Conservation (phyloP, 1,284 basidiomycete genomes). For the Fistulina hepatica region DNA sequence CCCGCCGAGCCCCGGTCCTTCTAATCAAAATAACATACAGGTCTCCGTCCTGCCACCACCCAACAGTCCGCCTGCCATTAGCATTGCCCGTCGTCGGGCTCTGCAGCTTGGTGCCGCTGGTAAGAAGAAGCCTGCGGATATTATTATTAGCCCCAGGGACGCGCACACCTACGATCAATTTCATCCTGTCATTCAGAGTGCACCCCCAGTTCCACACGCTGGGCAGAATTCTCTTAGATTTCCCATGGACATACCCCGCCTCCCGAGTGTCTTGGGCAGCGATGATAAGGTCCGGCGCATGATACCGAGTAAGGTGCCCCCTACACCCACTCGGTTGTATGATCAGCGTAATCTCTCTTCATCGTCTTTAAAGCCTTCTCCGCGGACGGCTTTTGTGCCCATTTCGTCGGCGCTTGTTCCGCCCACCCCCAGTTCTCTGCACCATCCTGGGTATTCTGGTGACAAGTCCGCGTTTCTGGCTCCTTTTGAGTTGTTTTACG, state of each 20-base stretch:
- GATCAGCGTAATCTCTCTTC: conserved; percentile 29
- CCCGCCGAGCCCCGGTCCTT: neutral
- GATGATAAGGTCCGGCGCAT: conserved; percentile 35
- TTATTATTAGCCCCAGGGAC: conserved; percentile 60
- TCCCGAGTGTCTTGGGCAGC: conserved; percentile 41
- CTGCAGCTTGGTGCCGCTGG: conserved; percentile 38
- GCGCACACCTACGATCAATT: conserved; percentile 40
- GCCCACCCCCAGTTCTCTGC: conserved; percentile 51
- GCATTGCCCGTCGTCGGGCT: conserved; percentile 61
- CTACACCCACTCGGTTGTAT: conserved; percentile 57
- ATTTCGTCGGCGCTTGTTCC: conserved; percentile 45
- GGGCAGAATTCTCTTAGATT: conserved; percentile 33
- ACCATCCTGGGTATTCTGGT: conserved; percentile 44
- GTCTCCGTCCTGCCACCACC: conserved; percentile 4
- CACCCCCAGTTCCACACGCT: conserved; percentile 51
- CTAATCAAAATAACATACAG: neutral
- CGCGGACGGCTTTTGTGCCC: conserved; percentile 22
- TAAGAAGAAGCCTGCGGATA: conserved; percentile 67
- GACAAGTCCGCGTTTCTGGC: conserved; percentile 64
- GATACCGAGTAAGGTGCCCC: conserved; percentile 47
- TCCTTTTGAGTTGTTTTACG: conserved; percentile 70
- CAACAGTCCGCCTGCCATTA: conserved; percentile 47
- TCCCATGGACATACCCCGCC: conserved; percentile 54
- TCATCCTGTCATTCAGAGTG: conserved; percentile 60
- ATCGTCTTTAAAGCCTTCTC: conserved; percentile 14